These are phyloP conservation scores for Botrytis medusae DNA, from an alignment of 2,329 filamentous ascomycete genomes.

Conservation along the genomic window DNA sequence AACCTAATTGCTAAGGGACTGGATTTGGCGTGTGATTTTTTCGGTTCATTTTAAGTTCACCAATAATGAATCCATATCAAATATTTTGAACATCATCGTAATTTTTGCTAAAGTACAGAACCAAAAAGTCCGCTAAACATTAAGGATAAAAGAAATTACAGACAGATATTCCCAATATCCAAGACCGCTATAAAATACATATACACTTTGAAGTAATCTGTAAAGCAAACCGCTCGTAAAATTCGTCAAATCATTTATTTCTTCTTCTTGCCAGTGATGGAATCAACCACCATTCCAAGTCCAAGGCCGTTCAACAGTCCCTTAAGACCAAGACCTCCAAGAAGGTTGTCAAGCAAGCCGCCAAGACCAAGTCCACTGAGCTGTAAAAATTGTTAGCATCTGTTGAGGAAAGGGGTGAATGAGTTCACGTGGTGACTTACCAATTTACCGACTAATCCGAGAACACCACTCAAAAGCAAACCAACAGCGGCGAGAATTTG, in stretches of 20 bases:
- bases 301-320: conserved; percentile 75
- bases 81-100: neutral
- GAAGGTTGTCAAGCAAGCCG: conserved; percentile 73
- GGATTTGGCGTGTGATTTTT: too few relatives aligned
- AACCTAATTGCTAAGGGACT: too few relatives aligned
- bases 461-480: conserved; percentile 75
- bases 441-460: conserved; percentile 79
- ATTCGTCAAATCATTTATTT: conserved; percentile 18
- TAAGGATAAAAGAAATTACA: neutral
- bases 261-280: conserved; percentile 49
- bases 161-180: neutral
- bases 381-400: conserved; percentile 16
- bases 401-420: neutral
- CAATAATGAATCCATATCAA: neutral
- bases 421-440: conserved; percentile 38
- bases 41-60: too few relatives aligned
- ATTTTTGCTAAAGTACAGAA: conserved; percentile 19
- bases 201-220: conserved; percentile 1
- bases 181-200: conserved; percentile 19
- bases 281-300: conserved; percentile 49
- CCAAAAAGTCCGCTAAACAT: neutral
- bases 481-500: conserved; percentile 92
- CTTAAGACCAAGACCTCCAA: conserved; percentile 74
- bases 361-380: conserved; percentile 73
- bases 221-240: neutral